These are phyloP conservation scores for Tulasnella sp. DNA, from an alignment of 768 basidiomycete genomes.

Conservation along the genomic window DNA sequence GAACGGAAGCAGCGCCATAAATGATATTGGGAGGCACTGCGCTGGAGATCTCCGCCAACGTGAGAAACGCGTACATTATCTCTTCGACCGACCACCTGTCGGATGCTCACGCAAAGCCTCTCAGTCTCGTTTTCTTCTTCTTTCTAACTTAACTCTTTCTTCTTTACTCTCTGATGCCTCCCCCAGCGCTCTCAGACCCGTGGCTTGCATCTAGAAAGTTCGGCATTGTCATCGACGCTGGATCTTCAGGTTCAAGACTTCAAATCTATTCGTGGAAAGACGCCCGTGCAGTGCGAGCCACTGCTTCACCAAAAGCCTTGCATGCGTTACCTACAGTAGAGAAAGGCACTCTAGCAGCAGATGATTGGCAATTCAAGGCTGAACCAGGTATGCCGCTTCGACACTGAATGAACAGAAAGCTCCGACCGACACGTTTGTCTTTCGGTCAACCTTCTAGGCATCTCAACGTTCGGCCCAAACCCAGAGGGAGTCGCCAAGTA, in stretches of 20 bases:
- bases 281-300: constrained; percentile 42
- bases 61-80: neutral
- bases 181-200: constrained; percentile 54
- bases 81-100: neutral
- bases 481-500: constrained; percentile 63
- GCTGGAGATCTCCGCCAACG: neutral
- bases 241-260: constrained; percentile 89
- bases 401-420: neutral
- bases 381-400: constrained; percentile 66
- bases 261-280: constrained; percentile 98
- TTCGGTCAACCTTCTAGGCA: constrained; percentile 38
- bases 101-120: neutral
- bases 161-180: constrained; percentile 43
- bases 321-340: constrained; percentile 67
- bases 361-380: constrained; percentile 82
- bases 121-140: neutral
- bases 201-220: constrained; percentile 76
- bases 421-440: neutral
- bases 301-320: neutral
- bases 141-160: neutral
- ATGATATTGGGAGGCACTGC: neutral
- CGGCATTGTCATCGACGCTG: constrained; percentile 95
- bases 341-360: constrained; percentile 72
- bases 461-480: constrained; percentile 67
- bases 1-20: too few species aligned